Conservation (phyloP, 805 yeast genomes). For the Yamadazyma philogaea region DNA sequence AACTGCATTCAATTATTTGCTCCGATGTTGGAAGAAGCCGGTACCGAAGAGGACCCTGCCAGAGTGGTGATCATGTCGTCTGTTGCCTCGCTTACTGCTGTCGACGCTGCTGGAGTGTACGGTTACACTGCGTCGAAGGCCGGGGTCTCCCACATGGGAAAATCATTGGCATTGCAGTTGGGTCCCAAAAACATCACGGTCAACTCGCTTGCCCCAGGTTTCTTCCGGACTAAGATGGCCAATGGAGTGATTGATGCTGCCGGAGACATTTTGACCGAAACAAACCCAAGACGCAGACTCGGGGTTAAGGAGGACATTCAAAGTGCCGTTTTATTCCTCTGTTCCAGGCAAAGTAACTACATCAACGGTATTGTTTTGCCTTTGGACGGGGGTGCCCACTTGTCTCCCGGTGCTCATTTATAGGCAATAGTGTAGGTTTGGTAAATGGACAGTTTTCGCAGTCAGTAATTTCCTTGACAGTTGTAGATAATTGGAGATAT, state of each 20-base stretch:
- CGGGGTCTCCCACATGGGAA: slow-evolving; percentile 67
- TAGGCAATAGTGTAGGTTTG: background rate
- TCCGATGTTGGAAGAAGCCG: slow-evolving; percentile 55
- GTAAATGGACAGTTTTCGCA: slow-evolving; percentile 1
- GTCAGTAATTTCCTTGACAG: background rate
- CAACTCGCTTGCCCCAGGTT: slow-evolving; percentile 72
- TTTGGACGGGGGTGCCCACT: slow-evolving; percentile 65
- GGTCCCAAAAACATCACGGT: slow-evolving; percentile 68
- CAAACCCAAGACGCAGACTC: slow-evolving; percentile 56
- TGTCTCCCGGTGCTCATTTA: slow-evolving; percentile 21
- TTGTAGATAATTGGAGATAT: background rate
- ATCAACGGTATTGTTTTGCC: slow-evolving; percentile 67
- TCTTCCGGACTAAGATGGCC: slow-evolving; percentile 74
- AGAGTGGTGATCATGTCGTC: slow-evolving; percentile 67
- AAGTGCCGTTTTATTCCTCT: slow-evolving; percentile 52
- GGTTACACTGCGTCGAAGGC: slow-evolving; percentile 76
- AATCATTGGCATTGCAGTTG: slow-evolving; percentile 59
- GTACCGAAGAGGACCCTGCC: slow-evolving; percentile 54
- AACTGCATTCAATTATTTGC: slow-evolving; percentile 58
- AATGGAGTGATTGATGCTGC: slow-evolving; percentile 54
- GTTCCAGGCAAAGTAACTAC: slow-evolving; percentile 53
- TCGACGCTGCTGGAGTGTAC: slow-evolving; percentile 51
- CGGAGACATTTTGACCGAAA: slow-evolving; percentile 44
- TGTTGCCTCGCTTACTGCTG: slow-evolving; percentile 49
- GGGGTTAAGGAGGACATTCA: slow-evolving; percentile 50